A percentile compares a stretch with the other conserved stretches of the same genome.
Evolutionary conservation across 2,329 filamentous ascomycete genomes (phyloP).

Genomic region (Ampelomyces quisqualis): DNA sequence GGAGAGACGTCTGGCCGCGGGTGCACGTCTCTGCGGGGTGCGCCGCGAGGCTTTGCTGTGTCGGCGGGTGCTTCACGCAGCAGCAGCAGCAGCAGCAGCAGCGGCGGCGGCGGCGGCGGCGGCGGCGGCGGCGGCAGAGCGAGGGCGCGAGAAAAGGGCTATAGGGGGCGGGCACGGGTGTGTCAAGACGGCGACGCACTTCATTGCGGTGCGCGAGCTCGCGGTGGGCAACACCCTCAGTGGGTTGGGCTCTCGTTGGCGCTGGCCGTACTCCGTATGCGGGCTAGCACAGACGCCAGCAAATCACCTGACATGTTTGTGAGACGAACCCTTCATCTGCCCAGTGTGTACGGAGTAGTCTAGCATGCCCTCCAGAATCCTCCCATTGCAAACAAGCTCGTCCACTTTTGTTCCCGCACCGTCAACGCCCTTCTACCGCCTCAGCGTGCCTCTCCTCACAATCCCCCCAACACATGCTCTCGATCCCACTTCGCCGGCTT

Average conservation of each 20-base stretch:
- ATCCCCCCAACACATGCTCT: constrained; percentile 27
- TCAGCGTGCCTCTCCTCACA: constrained; percentile 21
- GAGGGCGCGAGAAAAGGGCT: not conserved
- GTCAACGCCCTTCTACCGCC: no score
- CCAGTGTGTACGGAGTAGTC: no score
- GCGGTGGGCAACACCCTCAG: constrained; percentile 6
- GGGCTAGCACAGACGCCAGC: no score
- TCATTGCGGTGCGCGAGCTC: constrained; percentile 9
- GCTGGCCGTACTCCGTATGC: no score
- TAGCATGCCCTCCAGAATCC: no score
- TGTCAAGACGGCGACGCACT: not conserved
- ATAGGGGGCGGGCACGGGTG: not conserved
- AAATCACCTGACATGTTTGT: no score
- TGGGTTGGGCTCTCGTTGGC: constrained; percentile 7
- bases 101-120: no score
- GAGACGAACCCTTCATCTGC: no score
- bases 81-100: constrained; percentile 7
- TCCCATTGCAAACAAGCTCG: no score
- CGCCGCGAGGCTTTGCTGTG: constrained; percentile 13
- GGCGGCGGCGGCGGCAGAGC: constrained; percentile 1
- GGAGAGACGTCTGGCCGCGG: constrained; percentile 16
- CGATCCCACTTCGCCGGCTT: constrained; percentile 31
- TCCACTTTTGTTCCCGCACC: no score
- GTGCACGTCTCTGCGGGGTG: constrained; percentile 4
- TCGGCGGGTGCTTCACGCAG: constrained; percentile 14